phyloP scores from a whole-genome alignment of 1,284 basidiomycete genomes.

The Sporisorium exsertum region DNA sequence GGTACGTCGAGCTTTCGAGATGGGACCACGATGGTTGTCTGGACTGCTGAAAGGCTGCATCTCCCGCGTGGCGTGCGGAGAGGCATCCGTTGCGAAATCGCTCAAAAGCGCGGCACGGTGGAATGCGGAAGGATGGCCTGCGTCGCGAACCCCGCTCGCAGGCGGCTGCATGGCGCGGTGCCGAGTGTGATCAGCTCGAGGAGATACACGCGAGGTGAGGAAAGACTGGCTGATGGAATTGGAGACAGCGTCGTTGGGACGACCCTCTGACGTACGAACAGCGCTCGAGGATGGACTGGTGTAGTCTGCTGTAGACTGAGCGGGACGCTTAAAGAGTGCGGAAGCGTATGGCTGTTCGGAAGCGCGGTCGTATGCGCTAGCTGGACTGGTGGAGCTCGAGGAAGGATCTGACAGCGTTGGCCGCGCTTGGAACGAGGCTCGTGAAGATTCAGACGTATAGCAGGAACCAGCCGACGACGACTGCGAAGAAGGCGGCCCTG shows the following conservation, averaged over 20 bases:
- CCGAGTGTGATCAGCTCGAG: slow-evolving; percentile 4
- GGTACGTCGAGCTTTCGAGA: slow-evolving; percentile 40
- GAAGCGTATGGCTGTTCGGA: slow-evolving; percentile 6
- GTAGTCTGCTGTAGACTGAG: not conserved
- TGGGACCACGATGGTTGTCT: slow-evolving; percentile 35
- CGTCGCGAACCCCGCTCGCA: slow-evolving; percentile 9
- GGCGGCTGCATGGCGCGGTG: slow-evolving; percentile 22
- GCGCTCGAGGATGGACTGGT: slow-evolving; percentile 1
- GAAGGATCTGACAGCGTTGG: slow-evolving; percentile 35
- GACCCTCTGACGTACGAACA: not conserved
- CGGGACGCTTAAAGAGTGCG: slow-evolving; percentile 15
- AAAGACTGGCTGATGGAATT: not conserved
- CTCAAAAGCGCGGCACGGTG: slow-evolving; percentile 18
- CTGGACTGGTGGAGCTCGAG: slow-evolving; percentile 42
- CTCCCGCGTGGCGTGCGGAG: slow-evolving; percentile 6
- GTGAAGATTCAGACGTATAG: slow-evolving; percentile 46
- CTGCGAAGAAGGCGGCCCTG: slow-evolving; percentile 48
- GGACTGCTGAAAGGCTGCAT: slow-evolving; percentile 27
- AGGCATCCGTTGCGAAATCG: not conserved
- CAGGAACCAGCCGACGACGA: slow-evolving; percentile 50
- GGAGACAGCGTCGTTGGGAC: not conserved
- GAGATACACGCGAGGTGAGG: slow-evolving; percentile 10
- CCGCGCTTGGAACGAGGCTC: slow-evolving; percentile 24
- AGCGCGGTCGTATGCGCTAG: slow-evolving; percentile 29
- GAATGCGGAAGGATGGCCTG: slow-evolving; percentile 8